Evolutionary conservation across 805 yeast species (phyloP), one percentile per base, ranked within the genome.

Genomic region (Ascoidea tarda): DNA sequence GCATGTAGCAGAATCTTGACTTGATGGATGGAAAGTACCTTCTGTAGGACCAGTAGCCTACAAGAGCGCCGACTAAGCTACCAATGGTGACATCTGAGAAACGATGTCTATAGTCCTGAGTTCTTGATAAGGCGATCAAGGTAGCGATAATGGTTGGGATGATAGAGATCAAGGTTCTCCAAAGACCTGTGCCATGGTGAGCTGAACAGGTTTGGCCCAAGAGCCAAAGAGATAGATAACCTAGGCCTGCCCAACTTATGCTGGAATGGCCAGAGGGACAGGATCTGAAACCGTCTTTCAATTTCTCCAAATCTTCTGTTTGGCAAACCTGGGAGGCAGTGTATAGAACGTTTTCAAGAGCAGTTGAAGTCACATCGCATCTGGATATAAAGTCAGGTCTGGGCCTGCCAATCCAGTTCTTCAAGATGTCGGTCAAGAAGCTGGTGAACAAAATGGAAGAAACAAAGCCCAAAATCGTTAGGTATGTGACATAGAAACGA

Each of bases 51-150:
- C 65, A 65, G 56, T 73, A 64, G 58, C 90, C 91, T 42, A 83
- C 66, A 2, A 69, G 54, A 5, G 68, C 57, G 1, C 99, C 99
- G 2, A 91, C 62, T 1, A 71, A 16, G 33, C 84, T 71, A 3
- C 99, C 99, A 14, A 83, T 61, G 1, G 84, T 59, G 1, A 93
- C 84, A 66, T 91, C 99, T 16, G 86, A 71, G 62, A 87, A 88
- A 67, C 91, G 98, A 63, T 91, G 99, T 64, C 97, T 76, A 67
- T 90, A 90, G 67, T 91, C 99, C 60, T 85, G 84, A 0, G 96
- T 87, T 60, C 99, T 76, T 46, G 93, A 80, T 48, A 87, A 66
- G 0, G 97, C 98, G 59, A 91, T 81, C 57, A 82, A 73, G 0
- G 76, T 62, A 0, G 98, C 96, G 5, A 84, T 74, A 5, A 87